A percentile compares a stretch with the other conserved stretches of the same genome.
These are phyloP conservation scores for Epichloe typhina DNA, from an alignment of 2,329 filamentous ascomycete species.

Conservation along the genomic window DNA sequence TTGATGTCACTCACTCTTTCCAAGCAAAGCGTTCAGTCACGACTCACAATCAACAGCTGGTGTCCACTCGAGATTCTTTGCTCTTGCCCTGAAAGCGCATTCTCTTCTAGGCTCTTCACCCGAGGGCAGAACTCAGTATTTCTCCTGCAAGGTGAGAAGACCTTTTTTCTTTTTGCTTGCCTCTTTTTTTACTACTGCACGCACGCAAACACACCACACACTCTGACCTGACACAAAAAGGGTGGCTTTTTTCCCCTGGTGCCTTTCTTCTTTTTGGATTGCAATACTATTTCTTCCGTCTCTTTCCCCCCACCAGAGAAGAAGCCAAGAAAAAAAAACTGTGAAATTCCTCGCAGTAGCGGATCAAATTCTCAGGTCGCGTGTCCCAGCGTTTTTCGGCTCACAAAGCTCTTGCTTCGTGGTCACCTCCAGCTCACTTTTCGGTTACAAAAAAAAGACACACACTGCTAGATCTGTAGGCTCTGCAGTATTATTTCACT, in stretches of 20 bases:
- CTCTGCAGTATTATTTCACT: too few species aligned
- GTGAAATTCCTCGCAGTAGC: not conserved
- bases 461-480: too few species aligned
- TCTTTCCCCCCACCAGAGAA: not conserved
- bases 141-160: too few species aligned
- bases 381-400: not conserved
- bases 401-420: not conserved
- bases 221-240: not conserved
- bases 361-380: not conserved
- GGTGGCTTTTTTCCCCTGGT: not conserved
- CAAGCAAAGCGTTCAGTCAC: not conserved
- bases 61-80: not conserved
- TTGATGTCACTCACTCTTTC: not conserved
- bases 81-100: not conserved
- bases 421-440: not conserved
- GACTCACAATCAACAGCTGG: too few species aligned
- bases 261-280: slow-evolving; percentile 4
- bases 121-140: too few species aligned
- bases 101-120: not conserved
- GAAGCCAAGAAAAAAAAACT: not conserved
- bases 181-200: not conserved
- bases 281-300: not conserved
- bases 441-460: not conserved
- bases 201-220: not conserved
- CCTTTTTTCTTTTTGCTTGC: not conserved